These are phyloP conservation scores for Penicillium egyptiacum DNA, from an alignment of 495 filamentous ascomycete genomes.

Conservation along the genomic window DNA sequence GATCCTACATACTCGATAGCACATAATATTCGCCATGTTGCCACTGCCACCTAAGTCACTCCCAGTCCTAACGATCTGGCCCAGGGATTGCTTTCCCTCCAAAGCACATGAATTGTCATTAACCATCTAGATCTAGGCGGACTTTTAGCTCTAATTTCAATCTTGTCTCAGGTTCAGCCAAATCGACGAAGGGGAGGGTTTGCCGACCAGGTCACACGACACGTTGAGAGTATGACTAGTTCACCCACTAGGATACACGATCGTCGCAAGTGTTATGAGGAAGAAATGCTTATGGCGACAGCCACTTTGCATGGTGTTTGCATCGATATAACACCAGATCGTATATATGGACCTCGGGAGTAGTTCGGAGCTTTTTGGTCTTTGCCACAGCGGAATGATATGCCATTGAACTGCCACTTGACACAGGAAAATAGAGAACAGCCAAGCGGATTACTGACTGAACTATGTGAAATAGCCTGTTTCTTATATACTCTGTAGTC, in stretches of 20 bases:
- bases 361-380: background rate
- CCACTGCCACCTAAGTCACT: background rate
- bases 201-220: slow-evolving; percentile 8
- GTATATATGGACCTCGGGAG: background rate
- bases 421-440: background rate
- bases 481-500: background rate
- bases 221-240: slow-evolving; percentile 1
- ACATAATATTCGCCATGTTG: background rate
- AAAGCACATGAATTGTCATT: background rate
- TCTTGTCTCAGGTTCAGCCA: slow-evolving; percentile 45
- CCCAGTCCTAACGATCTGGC: background rate
- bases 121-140: background rate
- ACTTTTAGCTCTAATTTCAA: slow-evolving; percentile 46
- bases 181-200: background rate
- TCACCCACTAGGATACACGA: slow-evolving; percentile 1
- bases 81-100: background rate
- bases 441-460: background rate
- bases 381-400: background rate
- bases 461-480: background rate
- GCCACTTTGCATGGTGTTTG: background rate
- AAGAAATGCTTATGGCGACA: slow-evolving; percentile 2
- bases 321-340: background rate
- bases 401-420: background rate
- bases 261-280: background rate
- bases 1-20: background rate